These are phyloP conservation scores for Phytophthora ramorum DNA, from an alignment of 352 stramenopile species.

Conservation along the genomic window DNA sequence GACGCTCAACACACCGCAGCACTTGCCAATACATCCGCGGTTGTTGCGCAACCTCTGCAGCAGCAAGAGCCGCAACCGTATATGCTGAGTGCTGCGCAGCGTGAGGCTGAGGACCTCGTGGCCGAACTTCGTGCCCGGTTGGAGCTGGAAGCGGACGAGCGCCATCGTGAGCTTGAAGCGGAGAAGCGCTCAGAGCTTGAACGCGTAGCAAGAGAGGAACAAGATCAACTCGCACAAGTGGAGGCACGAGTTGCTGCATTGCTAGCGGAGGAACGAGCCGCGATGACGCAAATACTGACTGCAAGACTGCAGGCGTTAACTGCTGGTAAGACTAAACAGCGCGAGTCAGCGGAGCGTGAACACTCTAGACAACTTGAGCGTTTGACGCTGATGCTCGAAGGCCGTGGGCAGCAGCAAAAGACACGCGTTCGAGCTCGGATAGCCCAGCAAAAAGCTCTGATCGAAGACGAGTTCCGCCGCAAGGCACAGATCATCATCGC, in stretches of 20 bases:
- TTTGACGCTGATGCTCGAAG: constrained; percentile 60
- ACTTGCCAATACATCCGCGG: constrained; percentile 9
- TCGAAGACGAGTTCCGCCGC: constrained; percentile 62
- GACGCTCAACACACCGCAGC: constrained; percentile 30
- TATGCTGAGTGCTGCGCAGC: constrained; percentile 10
- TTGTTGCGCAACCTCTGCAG: background rate
- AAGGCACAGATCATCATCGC: constrained; percentile 56
- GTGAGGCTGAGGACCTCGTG: constrained; percentile 43
- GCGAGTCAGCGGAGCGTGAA: constrained; percentile 25
- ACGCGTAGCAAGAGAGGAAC: constrained; percentile 33
- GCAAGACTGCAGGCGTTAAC: constrained; percentile 24
- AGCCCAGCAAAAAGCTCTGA: constrained; percentile 30
- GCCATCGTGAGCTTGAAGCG: constrained; percentile 42
- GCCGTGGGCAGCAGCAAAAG: constrained; percentile 33
- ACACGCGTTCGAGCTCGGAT: constrained; percentile 28
- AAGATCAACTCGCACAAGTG: constrained; percentile 31
- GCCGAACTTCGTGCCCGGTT: constrained; percentile 56
- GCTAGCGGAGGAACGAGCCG: constrained; percentile 40
- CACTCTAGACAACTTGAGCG: constrained; percentile 52
- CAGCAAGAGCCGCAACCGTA: constrained; percentile 19
- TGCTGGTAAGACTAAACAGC: constrained; percentile 16
- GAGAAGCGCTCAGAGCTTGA: constrained; percentile 48
- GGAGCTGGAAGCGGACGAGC: constrained; percentile 61
- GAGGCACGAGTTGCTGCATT: constrained; percentile 34
- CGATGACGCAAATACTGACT: constrained; percentile 44